Evolutionary conservation across 306 rosid genomes (phyloP), one percentile per base, ranked within the genome.

Genomic region (Vigna radiata): DNA sequence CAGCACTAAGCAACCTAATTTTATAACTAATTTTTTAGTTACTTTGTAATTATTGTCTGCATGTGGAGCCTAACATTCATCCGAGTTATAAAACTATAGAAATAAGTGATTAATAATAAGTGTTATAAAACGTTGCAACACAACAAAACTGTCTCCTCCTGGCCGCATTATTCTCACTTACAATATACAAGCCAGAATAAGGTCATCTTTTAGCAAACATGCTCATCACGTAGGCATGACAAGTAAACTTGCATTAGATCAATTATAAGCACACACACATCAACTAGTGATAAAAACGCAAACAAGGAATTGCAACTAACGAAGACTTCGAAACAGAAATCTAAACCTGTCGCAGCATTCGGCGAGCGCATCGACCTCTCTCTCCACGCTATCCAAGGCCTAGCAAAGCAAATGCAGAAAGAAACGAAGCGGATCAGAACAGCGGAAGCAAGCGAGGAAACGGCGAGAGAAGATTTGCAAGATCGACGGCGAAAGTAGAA

Each of bases 331-430:
- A 46, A 67, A 73, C 25, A 5, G 19, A 58, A 56, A 65, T n/a
- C 12, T 52, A 21, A 19, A 90, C 94, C 90, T 88, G 67, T 92
- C 97, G 78, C 99, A 95, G 86, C 99, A 88, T 58, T 86, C 90
- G 48, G 96, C 84, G 18, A 95, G 87, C 6, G 85, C 72, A 68
- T 81, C 76, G 10, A 92, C 93, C 86, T 95, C 97, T 19, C 79
- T 86, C 88, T 95, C 97, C 21, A 95, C 97, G 73, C 90, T 87
- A 88, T 90, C 97, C 80, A 95, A 53, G 12, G 97, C 91, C 80
- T 86, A 58, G 64, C 6, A 18, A 16, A 55, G 23, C 10, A 60
- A 60, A 68, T 36, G 36, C 33, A 27, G 12, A 75, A n/a, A 83
- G 48, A 83, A 41, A 25, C 0, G 41, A 46, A 83, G 33, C 48